Conservation (phyloP, 1,284 basidiomycete genomes). For the Wolfiporia cocos region DNA sequence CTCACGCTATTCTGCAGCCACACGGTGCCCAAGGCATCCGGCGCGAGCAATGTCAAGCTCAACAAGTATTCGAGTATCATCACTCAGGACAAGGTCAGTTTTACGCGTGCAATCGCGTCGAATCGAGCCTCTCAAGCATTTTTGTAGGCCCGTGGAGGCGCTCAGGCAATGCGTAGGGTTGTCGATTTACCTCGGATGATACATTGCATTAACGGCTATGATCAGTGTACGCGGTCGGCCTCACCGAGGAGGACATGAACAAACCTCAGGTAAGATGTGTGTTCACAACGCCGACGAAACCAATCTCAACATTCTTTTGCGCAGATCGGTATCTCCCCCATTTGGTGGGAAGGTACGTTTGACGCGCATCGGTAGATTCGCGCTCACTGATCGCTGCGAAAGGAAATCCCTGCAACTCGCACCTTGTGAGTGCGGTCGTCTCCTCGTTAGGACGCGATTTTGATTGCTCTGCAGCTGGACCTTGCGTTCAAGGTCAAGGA, state of each 20-base stretch:
- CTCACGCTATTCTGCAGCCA: constrained; percentile 28
- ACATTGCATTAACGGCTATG: constrained; percentile 2
- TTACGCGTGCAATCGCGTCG: not conserved
- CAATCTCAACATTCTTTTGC: constrained; percentile 6
- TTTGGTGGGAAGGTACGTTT: constrained; percentile 81
- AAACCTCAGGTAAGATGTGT: constrained; percentile 61
- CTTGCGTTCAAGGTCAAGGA: constrained; percentile 71
- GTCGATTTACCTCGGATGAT: not conserved
- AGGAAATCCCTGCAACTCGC: constrained; percentile 81
- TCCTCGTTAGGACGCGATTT: too few species aligned
- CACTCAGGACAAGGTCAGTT: constrained; percentile 63
- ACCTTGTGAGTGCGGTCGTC: constrained; percentile 46
- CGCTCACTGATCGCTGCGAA: not conserved
- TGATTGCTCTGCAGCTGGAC: constrained; percentile 48
- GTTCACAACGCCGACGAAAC: not conserved
- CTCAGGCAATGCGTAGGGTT: constrained; percentile 75
- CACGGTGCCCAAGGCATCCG: constrained; percentile 33
- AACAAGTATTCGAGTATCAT: constrained; percentile 68
- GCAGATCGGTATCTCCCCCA: constrained; percentile 77
- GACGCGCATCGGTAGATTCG: not conserved
- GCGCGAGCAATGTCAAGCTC: constrained; percentile 37
- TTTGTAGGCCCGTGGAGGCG: constrained; percentile 59
- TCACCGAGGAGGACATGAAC: constrained; percentile 75
- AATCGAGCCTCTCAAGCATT: too few species aligned
- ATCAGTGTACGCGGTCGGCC: constrained; percentile 69